Conservation (phyloP, 1,139 yeast genomes). For the Nadsonia commutata region DNA sequence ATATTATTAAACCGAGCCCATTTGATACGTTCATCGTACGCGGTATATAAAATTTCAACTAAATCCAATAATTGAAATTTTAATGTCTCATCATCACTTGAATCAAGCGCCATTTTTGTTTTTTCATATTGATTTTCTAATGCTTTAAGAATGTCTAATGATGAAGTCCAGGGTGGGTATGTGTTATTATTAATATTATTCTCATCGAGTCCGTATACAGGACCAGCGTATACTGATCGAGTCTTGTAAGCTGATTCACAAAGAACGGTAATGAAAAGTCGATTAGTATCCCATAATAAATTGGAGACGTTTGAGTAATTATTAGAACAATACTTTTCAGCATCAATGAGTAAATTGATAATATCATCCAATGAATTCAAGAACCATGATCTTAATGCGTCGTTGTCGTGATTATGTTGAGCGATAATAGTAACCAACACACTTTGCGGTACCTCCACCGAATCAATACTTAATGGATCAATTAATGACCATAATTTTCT, state of each 20-base stretch:
- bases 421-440: constrained; percentile 9
- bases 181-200: constrained; percentile 10
- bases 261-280: constrained; percentile 16
- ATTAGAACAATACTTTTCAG: constrained; percentile 8
- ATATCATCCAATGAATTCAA: constrained; percentile 11
- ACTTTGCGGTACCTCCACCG: constrained; percentile 4
- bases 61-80: constrained; percentile 16
- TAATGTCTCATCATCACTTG: constrained; percentile 8
- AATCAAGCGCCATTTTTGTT: constrained; percentile 11
- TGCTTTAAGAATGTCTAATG: constrained; percentile 14
- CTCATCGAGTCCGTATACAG: constrained; percentile 12
- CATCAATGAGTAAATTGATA: constrained; percentile 10
- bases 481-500: constrained; percentile 31
- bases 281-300: constrained; percentile 17
- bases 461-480: constrained; percentile 8
- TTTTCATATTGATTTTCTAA: constrained; percentile 15
- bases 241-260: constrained; percentile 16
- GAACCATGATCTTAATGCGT: constrained; percentile 17
- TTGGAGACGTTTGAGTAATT: neutral
- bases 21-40: constrained; percentile 17
- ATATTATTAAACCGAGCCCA: constrained; percentile 10
- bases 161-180: constrained; percentile 25
- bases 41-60: constrained; percentile 19
- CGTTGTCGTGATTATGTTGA: constrained; percentile 7
- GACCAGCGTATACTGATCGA: constrained; percentile 11